Evolutionary conservation across 257 asterid genomes (phyloP), one percentile per base, ranked within the genome.

Genomic region (Petrea volubilis): DNA sequence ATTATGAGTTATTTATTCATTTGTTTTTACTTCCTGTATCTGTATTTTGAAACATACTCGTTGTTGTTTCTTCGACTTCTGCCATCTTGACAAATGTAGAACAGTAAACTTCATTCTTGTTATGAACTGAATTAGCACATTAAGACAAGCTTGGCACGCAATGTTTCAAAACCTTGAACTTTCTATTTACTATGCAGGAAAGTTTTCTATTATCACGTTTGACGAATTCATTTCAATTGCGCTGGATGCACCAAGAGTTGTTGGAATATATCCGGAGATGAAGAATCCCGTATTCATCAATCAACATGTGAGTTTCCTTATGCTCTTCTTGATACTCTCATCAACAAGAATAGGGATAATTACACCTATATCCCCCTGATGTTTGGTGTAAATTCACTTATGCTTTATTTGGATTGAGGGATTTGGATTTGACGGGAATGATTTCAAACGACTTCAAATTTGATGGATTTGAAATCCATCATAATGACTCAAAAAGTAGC

Each of bases 231-330:
- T 92, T 72, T 82, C 92, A 25, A 87, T 95, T 68, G 98, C 99
- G 41, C 72, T 92, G 80, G 96, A 84, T 75, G 91, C 99, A 50
- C 88, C 88, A 15, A 77, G 98, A 83, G 86, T 88, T 13, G 99
- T 95, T 23, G 98, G 99, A 70, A 90, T 95, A 76, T 95, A 95
- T 86, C 99, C 99, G 17, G 98, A 95, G 88, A 92, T 95, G 20
- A 92, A 95, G 84, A 95, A 88, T 75, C 97, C 99, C 46, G 87
- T 87, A 43, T 86, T 90, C 47, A 86, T 95, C 77, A 95, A 92
- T 83, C 90, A 95, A 73, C 92, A 34, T 7, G 99, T 90, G 77
- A 84, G 96, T 79, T 58, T 7, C 56, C 58, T 64, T 75, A 40
- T 46, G 31, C 68, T 50, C 68, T 60, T 78, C 33, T 43, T 78